phyloP scores from a whole-genome alignment of 2,329 filamentous ascomycete genomes.

The Xylariaceae sp. region DNA sequence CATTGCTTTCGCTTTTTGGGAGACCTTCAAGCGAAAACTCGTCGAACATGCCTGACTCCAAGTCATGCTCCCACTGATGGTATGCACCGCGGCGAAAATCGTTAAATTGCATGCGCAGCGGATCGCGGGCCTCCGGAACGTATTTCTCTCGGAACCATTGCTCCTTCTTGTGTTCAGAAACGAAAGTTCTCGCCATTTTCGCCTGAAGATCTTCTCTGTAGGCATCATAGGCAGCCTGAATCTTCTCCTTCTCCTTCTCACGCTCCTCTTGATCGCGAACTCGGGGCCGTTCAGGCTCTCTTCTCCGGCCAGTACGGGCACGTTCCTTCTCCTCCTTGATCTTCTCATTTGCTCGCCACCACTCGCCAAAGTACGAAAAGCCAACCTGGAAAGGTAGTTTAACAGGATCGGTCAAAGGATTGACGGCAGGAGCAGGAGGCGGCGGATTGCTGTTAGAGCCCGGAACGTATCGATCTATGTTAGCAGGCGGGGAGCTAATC shows the following conservation, averaged over 20 bases:
- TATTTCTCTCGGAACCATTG: slow-evolving; percentile 99
- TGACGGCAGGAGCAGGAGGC: slow-evolving; percentile 48
- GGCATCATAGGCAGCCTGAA: slow-evolving; percentile 62
- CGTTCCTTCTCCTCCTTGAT: slow-evolving; percentile 79
- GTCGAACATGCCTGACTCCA: slow-evolving; percentile 82
- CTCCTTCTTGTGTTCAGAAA: slow-evolving; percentile 86
- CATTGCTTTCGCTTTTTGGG: slow-evolving; percentile 88
- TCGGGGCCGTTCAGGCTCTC: slow-evolving; percentile 58
- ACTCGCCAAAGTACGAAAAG: slow-evolving; percentile 81
- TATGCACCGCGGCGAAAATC: slow-evolving; percentile 76
- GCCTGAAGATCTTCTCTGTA: slow-evolving; percentile 66
- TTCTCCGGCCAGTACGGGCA: slow-evolving; percentile 61
- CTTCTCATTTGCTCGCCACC: slow-evolving; percentile 78
- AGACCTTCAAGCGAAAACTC: slow-evolving; percentile 92
- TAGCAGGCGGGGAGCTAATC: slow-evolving; percentile 57
- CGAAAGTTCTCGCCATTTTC: slow-evolving; percentile 83
- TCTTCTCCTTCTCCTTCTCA: slow-evolving; percentile 72
- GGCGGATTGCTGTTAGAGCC: slow-evolving; percentile 52
- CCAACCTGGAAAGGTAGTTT: slow-evolving; percentile 74
- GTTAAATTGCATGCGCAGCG: slow-evolving; percentile 68
- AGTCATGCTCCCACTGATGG: slow-evolving; percentile 81
- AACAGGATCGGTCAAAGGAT: slow-evolving; percentile 67
- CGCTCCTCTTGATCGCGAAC: slow-evolving; percentile 69
- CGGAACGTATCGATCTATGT: slow-evolving; percentile 81
- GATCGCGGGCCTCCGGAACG: slow-evolving; percentile 72